Base-by-base conservation (phyloP, 2,329 filamentous ascomycete genomes). In the Cladorrhinum sp. region DNA sequence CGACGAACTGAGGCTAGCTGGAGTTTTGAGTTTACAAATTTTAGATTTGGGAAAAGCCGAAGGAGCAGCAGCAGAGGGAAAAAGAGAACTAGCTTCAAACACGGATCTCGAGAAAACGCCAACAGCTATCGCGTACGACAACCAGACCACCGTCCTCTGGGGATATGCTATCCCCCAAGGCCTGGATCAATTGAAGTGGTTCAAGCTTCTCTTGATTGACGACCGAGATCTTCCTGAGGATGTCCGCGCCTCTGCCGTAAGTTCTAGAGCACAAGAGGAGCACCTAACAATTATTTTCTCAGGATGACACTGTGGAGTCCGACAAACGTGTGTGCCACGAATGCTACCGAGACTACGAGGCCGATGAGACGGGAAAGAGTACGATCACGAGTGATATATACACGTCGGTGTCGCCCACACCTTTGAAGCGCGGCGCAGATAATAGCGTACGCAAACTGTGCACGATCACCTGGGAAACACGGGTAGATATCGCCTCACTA, bases 131-230 rank as follows among this genome's bases (percentile, higher is more conserved):
- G 52, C 62, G 0, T 74, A 70, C 12, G 55, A 24, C 0, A 8
- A 56, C 0, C 8, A 61, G 0, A 28, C 30, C 0, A 42, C 62
- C 1, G 21, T 65, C 0, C 55, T 39, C 0, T 79, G 77, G 73
- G 75, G 76, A 0, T 77, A 75, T 18, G 66, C 63, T 0, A 64
- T 76, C 0, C 67, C 72, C 0, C 2, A 51, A 0, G 46, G 67
- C 0, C 39, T 30, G 1, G 59, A 73, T 0, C 50, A 72, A 0
- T 7, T 78, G 0, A 65, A 66, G 1, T 80, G 77, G 77, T 78
- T 80, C 64, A 80, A 80, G 56, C 68, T 80, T 0, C 64, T 79
- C 0, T 67, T 80, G 0, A 50, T 79, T 0, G 70, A 77, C 0
- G 57, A 69, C 0, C 24, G 57, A 0, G 74, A 79, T 36, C 18